Percentiles rank a stretch among this genome's conserved stretches.
phyloP scores from a whole-genome alignment of 108 stramenopile species.

The Fragilaria radians region DNA sequence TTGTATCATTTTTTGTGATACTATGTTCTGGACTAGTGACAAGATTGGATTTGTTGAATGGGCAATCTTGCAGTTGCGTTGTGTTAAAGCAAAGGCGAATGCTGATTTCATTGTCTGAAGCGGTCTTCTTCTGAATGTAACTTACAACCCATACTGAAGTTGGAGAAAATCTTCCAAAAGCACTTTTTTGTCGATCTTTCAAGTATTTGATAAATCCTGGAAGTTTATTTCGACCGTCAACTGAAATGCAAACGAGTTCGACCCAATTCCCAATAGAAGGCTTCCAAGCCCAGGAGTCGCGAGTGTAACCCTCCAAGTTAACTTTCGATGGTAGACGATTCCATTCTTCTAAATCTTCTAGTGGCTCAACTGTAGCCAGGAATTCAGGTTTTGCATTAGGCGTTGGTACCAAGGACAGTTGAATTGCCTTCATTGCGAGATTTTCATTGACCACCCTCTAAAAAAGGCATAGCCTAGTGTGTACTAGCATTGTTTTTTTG shows the following conservation, averaged over 20 bases:
- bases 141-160: no score
- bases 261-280: slow-evolving; percentile 6
- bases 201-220: slow-evolving; percentile 72
- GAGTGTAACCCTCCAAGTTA: slow-evolving; percentile 64
- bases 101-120: no score
- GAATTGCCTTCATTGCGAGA: slow-evolving; percentile 17
- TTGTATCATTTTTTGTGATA: not conserved
- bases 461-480: no score
- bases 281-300: slow-evolving; percentile 67
- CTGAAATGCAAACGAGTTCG: slow-evolving; percentile 22
- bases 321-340: slow-evolving; percentile 35
- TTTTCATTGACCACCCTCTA: no score
- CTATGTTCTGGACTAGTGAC: slow-evolving; percentile 1
- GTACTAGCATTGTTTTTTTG: no score
- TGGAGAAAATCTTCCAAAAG: slow-evolving; percentile 47
- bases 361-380: slow-evolving; percentile 45
- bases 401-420: slow-evolving; percentile 36
- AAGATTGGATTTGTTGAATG: no score
- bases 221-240: slow-evolving; percentile 67
- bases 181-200: slow-evolving; percentile 62
- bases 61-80: slow-evolving; percentile 25
- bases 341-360: slow-evolving; percentile 8
- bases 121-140: slow-evolving; percentile 47
- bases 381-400: slow-evolving; percentile 70
- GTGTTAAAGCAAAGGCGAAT: no score